Evolutionary conservation across 768 basidiomycete species (phyloP), one percentile per base, ranked within the genome.

Genomic region (Agaricus subrufescens): DNA sequence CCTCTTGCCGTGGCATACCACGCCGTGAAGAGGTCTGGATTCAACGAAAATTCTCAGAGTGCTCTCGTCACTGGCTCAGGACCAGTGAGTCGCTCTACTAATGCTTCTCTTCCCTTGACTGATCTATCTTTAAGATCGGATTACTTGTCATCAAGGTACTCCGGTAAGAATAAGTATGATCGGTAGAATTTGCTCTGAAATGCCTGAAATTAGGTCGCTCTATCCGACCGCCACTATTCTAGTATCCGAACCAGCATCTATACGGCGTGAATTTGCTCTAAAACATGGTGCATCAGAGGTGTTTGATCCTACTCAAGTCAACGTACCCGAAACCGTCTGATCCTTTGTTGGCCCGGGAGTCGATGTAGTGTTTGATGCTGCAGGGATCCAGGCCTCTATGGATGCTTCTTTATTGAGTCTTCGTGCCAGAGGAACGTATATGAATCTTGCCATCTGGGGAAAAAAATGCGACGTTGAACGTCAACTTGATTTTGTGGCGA

Each of bases 371-470:
- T 79, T 78, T 60, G 80, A 81, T 47, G 75, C 77, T 14, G 73
- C 76, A 2, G 79, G 79, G 0, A 60, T 69, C 1, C 74, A 77
- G 58, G 63, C 65, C 12, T 69, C 70, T 34, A 52, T 79, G 14
- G 69, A 73, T 43, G 61, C 68, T 7, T 74, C 72, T 1, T 59
- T 80, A 11, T 34, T 54, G 8, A 69, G 71, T 27, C 65, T 78
- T 15, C 68, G 72, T 19, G 64, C 74, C 0, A 62, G 73, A 19
- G 78, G 80, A 11, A 69, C 63, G 0, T 58, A 77, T 19, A 64
- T 77, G n/a, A 74, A 74, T 54, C 66, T 80, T n/a, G 75, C 76
- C 1, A 52, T 76, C 7, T 80, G 19, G 78, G 78, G 76, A 74
- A 42, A 59, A 65, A 14, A 59, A 48, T 4, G 66, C 73, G 2